Conservation (phyloP, 225 moss, liverwort and hornwort species). For the Pseudoscleropodium purum region DNA sequence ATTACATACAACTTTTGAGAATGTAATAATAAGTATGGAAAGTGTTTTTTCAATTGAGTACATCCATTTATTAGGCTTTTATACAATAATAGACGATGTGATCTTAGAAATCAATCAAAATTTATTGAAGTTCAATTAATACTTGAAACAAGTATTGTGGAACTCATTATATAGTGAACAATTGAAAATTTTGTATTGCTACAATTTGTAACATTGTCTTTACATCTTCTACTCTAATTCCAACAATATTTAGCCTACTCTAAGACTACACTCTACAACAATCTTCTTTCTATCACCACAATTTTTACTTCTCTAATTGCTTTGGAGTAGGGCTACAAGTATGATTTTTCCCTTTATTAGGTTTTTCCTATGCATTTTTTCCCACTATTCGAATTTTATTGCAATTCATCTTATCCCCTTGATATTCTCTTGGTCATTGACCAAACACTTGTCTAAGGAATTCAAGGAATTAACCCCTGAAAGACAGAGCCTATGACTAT, state of each 20-base stretch:
- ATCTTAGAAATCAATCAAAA: neutral
- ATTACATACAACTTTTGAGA: neutral
- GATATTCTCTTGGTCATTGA: neutral
- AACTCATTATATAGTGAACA: neutral
- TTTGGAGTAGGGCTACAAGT: accelerated
- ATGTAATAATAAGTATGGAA: neutral
- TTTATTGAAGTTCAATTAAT: neutral
- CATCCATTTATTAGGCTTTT: neutral
- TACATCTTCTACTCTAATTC: neutral
- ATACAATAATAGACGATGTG: neutral
- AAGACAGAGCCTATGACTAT: accelerated
- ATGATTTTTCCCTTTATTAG: accelerated
- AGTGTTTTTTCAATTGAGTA: neutral
- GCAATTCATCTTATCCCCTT: accelerated
- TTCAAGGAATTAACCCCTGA: accelerated
- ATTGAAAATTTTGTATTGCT: neutral
- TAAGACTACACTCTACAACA: neutral
- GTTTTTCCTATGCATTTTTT: accelerated
- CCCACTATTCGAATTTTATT: accelerated
- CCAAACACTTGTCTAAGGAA: accelerated
- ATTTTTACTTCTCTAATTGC: neutral
- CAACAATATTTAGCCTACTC: accelerated
- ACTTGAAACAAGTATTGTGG: neutral
- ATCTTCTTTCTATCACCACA: neutral
- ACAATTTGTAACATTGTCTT: neutral